A percentile compares a stretch with the other conserved stretches of the same genome.
Evolutionary conservation across 345 rosid species (phyloP).

Genomic region (Cardamine resedifolia): DNA sequence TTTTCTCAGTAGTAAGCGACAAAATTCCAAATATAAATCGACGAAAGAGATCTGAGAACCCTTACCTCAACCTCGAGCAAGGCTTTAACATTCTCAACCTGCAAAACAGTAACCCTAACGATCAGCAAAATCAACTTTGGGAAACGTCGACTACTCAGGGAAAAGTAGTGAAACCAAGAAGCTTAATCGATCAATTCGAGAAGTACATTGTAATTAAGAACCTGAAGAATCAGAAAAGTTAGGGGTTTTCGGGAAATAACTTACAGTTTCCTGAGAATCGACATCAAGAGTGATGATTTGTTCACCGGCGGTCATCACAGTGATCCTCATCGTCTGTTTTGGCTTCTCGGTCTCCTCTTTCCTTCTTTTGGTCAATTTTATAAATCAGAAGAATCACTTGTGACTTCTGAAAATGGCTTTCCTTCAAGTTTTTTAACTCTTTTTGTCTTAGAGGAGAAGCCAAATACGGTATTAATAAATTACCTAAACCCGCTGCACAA

Average conservation of each 20-base stretch:
- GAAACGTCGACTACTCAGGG: background rate
- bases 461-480: conserved; percentile 1
- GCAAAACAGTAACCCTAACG: background rate
- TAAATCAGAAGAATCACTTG: conserved; percentile 7
- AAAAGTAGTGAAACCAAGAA: conserved; percentile 9
- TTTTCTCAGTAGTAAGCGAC: background rate
- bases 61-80: conserved; percentile 96
- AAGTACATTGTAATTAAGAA: conserved; percentile 31
- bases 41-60: conserved; percentile 32
- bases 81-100: conserved; percentile 97
- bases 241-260: conserved; percentile 26
- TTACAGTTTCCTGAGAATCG: conserved; percentile 82
- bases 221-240: conserved; percentile 26
- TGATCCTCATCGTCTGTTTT: conserved; percentile 57
- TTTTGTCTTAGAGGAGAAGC: conserved; percentile 9
- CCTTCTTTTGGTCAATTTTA: background rate
- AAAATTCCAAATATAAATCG: background rate
- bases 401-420: conserved; percentile 22
- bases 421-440: conserved; percentile 2
- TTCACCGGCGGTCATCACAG: conserved; percentile 91
- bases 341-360: conserved; percentile 10
- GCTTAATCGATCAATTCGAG: conserved; percentile 15
- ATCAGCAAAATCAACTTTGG: conserved; percentile 7
- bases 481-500: background rate
- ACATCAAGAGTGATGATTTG: conserved; percentile 77